phyloP scores from a whole-genome alignment of 2,329 filamentous ascomycete genomes.

The Graphiopsis chlorocephala region DNA sequence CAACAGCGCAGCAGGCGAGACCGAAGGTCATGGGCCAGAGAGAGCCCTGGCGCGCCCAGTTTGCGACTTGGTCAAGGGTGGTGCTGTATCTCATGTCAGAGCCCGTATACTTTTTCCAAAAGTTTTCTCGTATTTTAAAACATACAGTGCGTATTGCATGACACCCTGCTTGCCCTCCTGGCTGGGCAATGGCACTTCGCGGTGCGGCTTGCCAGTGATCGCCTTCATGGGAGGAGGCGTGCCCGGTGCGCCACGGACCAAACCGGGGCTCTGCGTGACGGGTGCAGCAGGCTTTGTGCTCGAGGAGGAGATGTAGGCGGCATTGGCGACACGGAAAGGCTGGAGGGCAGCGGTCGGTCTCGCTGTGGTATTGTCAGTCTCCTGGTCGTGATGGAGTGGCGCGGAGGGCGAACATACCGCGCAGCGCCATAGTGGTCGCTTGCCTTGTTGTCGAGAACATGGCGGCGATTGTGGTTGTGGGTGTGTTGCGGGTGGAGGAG shows the following conservation, averaged over 20 bases:
- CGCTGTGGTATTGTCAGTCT: constrained; percentile 47
- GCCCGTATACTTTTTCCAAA: not conserved
- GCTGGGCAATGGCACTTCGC: constrained; percentile 72
- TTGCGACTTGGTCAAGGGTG: constrained; percentile 73
- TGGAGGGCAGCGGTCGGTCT: constrained; percentile 64
- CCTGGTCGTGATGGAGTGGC: constrained; percentile 11
- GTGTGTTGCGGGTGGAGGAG: constrained; percentile 15
- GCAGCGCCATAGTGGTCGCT: constrained; percentile 53
- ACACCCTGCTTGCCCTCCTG: constrained; percentile 77
- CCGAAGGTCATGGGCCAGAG: constrained; percentile 89
- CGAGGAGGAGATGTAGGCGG: constrained; percentile 64
- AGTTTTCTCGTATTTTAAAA: constrained; percentile 26
- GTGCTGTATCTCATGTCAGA: constrained; percentile 52
- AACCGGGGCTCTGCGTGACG: constrained; percentile 50
- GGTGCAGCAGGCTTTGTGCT: constrained; percentile 62
- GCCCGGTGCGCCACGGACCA: constrained; percentile 54
- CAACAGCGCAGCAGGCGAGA: constrained; percentile 82
- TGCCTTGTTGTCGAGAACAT: constrained; percentile 54
- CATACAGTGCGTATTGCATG: constrained; percentile 83
- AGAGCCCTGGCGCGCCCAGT: constrained; percentile 81
- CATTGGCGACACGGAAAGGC: constrained; percentile 58
- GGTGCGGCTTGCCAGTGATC: constrained; percentile 51
- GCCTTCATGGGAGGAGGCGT: constrained; percentile 51
- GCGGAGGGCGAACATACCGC: constrained; percentile 44
- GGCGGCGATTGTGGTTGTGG: constrained; percentile 23